Evolutionary conservation across 306 rosid genomes (phyloP).

Genomic region (Citrullus amarus): DNA sequence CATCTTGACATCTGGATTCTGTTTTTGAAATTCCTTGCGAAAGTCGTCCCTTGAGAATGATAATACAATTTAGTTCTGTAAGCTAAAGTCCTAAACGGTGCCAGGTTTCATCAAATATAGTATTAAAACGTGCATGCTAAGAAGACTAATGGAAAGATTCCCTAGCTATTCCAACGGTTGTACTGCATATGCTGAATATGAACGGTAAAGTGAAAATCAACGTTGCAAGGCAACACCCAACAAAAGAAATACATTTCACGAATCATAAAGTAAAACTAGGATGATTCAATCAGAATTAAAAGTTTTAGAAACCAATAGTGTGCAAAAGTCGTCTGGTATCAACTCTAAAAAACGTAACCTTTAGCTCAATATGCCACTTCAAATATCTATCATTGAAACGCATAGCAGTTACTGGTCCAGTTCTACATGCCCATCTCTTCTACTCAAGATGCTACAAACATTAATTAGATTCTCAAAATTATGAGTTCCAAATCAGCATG

Average conservation of each 20-base stretch:
- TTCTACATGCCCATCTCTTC: not conserved
- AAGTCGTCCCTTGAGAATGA: constrained; percentile 70
- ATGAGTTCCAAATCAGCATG: not conserved
- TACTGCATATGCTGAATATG: not conserved
- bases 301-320: not conserved
- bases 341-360: not conserved
- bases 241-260: not conserved
- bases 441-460: not conserved
- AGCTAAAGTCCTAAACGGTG: not conserved
- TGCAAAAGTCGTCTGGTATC: not conserved
- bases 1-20: constrained; percentile 74
- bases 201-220: not conserved
- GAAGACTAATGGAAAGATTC: not conserved
- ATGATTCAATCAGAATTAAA: not conserved
- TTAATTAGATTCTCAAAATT: not conserved
- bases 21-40: constrained; percentile 71
- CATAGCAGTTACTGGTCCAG: not conserved
- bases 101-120: constrained; percentile 8
- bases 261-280: not conserved
- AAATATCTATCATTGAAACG: not conserved
- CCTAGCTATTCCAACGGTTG: not conserved
- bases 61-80: constrained; percentile 19
- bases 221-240: not conserved
- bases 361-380: not conserved
- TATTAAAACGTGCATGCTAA: not conserved